Evolutionary conservation across 495 filamentous ascomycete species (phyloP).

Genomic region (Daldinia caldariorum): DNA sequence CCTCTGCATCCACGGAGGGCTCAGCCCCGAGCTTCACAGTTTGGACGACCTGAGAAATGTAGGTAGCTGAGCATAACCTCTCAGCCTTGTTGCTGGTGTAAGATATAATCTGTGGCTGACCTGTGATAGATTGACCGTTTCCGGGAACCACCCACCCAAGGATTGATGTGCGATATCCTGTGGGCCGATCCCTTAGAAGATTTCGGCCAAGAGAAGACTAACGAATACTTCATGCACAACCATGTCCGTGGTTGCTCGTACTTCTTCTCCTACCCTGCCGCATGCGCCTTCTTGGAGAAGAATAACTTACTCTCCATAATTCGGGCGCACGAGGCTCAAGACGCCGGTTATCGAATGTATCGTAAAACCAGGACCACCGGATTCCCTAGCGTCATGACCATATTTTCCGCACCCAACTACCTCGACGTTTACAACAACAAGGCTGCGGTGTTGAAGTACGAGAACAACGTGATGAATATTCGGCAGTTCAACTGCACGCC

Average conservation of each 20-base stretch:
- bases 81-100: neutral
- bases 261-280: conserved; percentile 99
- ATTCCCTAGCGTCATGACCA: conserved; percentile 99
- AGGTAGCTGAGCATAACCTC: conserved; percentile 46
- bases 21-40: conserved; percentile 95
- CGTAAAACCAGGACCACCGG: conserved; percentile 97
- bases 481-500: conserved; percentile 99
- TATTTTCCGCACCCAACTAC: conserved; percentile 98
- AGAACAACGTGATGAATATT: conserved; percentile 99
- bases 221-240: conserved; percentile 97
- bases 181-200: conserved; percentile 99
- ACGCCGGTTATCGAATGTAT: conserved; percentile 99
- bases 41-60: conserved; percentile 91
- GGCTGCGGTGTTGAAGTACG: conserved; percentile 96
- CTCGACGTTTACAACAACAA: conserved; percentile 99
- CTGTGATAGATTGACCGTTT: conserved; percentile 88
- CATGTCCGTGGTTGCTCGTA: conserved; percentile 98
- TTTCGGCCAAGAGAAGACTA: conserved; percentile 98
- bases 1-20: conserved; percentile 95
- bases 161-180: conserved; percentile 98
- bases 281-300: conserved; percentile 97
- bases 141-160: conserved; percentile 95
- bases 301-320: conserved; percentile 98
- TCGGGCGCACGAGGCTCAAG: conserved; percentile 98
- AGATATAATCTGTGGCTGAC: conserved; percentile 27